Base-by-base conservation (phyloP, 2,329 filamentous ascomycete species). In the Fusarium subtropicale region DNA sequence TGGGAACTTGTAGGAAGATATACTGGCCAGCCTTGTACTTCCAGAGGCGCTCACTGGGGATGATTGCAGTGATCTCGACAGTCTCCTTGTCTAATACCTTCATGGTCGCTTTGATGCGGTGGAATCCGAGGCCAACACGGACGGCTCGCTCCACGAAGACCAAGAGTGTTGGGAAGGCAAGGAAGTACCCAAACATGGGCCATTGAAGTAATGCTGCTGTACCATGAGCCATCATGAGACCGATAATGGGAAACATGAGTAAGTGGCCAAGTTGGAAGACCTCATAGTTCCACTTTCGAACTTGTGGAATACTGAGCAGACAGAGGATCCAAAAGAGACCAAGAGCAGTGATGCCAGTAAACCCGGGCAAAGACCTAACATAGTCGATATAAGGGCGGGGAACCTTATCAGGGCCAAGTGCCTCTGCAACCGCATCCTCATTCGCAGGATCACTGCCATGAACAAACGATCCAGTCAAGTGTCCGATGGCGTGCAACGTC, bases 211-310 rank as follows among this genome's bases (percentile, higher is more conserved):
- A 74, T 4, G 75, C 80, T 0, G 80, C 78, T 0, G 85, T 84
- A 0, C 86, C 87, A 66, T 89, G 87, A 0, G 84, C 85, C 74
- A 83, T 84, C 70, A 88, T 80, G 0, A 88, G 76, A 1, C 82
- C 86, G 30, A 88, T 83, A 22, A 88, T 84, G 11, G 86, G 86
- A 42, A 84, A 88, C 84, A 88, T 87, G 38, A 88, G 81, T 9
- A 88, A 64, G 66, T 88, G 86, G 0, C 82, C 84, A 1, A 87
- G 77, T 66, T 88, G 86, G 64, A 89, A 89, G 22, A 87, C 69
- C 66, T 89, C 84, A 54, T 88, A 88, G 66, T 81, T 86, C 80
- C 82, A 82, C 16, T 78, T 81, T 0, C 86, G 79, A 0, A 88
- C 78, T 31, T 78, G 79, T 0, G 86, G 86, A 64, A 86, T 82